Evolutionary conservation across 2,329 filamentous ascomycete genomes (phyloP).

Genomic region (Fusarium liriodendri): DNA sequence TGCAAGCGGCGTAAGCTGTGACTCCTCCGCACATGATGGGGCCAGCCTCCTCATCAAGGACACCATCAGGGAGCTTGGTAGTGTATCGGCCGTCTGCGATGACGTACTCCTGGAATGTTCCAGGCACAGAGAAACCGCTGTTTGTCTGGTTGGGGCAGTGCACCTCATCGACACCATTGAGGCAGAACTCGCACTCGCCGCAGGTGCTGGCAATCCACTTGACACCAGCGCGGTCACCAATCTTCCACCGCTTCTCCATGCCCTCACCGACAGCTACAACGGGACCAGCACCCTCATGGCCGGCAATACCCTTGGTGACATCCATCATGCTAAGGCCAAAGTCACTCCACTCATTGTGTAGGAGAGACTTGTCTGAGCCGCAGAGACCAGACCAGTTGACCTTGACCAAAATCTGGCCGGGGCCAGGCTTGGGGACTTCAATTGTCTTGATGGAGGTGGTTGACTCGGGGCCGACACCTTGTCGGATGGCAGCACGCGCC

Average conservation of each 20-base stretch:
- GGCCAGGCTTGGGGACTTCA: slow-evolving; percentile 33
- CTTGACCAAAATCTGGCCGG: slow-evolving; percentile 39
- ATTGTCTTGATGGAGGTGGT: slow-evolving; percentile 28
- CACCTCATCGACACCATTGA: slow-evolving; percentile 76
- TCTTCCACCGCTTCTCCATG: slow-evolving; percentile 74
- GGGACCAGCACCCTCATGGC: slow-evolving; percentile 79
- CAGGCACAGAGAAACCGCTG: slow-evolving; percentile 89
- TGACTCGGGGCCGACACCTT: slow-evolving; percentile 26
- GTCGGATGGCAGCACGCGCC: slow-evolving; percentile 38
- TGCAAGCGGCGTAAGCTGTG: slow-evolving; percentile 86
- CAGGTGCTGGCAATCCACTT: slow-evolving; percentile 92
- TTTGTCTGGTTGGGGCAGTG: slow-evolving; percentile 79
- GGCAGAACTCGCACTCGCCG: slow-evolving; percentile 83
- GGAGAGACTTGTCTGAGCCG: slow-evolving; percentile 41
- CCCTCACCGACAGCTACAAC: slow-evolving; percentile 83
- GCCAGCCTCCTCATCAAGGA: slow-evolving; percentile 78
- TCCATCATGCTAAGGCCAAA: slow-evolving; percentile 39
- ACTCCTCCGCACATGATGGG: slow-evolving; percentile 85
- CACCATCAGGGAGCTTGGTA: slow-evolving; percentile 78
- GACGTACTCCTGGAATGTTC: slow-evolving; percentile 89
- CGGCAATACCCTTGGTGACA: slow-evolving; percentile 64
- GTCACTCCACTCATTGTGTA: slow-evolving; percentile 39
- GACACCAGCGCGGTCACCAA: slow-evolving; percentile 86
- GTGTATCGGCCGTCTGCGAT: slow-evolving; percentile 86
- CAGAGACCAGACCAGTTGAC: slow-evolving; percentile 41